phyloP scores from a whole-genome alignment of 345 rosid genomes.

The Euphorbia peplus region DNA sequence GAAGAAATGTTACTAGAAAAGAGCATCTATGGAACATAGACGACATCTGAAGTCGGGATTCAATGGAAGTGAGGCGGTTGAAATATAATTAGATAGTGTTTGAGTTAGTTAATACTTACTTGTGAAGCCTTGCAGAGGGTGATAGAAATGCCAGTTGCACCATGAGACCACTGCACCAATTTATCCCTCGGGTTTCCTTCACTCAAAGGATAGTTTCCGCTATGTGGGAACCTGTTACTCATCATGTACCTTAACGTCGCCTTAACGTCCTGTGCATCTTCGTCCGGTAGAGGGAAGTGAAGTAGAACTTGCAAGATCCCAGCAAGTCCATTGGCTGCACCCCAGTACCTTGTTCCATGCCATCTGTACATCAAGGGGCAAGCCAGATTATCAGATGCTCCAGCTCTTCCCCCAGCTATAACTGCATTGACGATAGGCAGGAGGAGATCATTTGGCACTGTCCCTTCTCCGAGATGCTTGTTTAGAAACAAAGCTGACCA shows the following conservation, averaged over 20 bases:
- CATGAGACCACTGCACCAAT: conserved; percentile 89
- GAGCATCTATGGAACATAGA: too few relatives aligned
- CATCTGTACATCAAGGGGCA: conserved; percentile 92
- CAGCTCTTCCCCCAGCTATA: conserved; percentile 82
- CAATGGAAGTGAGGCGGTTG: too few relatives aligned
- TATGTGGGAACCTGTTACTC: conserved; percentile 69
- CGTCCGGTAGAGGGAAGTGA: conserved; percentile 61
- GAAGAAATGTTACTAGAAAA: too few relatives aligned
- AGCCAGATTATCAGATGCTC: conserved; percentile 60
- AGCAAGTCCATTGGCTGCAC: conserved; percentile 87
- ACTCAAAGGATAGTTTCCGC: conserved; percentile 84
- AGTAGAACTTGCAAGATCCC: conserved; percentile 81
- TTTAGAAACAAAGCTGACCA: conserved; percentile 81
- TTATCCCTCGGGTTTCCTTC: conserved; percentile 88
- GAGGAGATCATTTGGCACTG: conserved; percentile 47
- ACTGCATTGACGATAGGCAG: conserved; percentile 70
- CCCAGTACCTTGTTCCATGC: conserved; percentile 93
- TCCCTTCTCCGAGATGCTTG: conserved; percentile 59
- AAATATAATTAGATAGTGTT: neutral
- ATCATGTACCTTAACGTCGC: conserved; percentile 84
- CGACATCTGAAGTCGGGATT: too few relatives aligned
- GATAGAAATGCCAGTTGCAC: conserved; percentile 74
- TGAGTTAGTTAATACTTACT: conserved; percentile 27
- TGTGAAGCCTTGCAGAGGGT: conserved; percentile 84
- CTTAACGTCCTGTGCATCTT: conserved; percentile 61